Evolutionary conservation across 1,139 yeast species (phyloP).

Genomic region (Waltiozyma sp.): DNA sequence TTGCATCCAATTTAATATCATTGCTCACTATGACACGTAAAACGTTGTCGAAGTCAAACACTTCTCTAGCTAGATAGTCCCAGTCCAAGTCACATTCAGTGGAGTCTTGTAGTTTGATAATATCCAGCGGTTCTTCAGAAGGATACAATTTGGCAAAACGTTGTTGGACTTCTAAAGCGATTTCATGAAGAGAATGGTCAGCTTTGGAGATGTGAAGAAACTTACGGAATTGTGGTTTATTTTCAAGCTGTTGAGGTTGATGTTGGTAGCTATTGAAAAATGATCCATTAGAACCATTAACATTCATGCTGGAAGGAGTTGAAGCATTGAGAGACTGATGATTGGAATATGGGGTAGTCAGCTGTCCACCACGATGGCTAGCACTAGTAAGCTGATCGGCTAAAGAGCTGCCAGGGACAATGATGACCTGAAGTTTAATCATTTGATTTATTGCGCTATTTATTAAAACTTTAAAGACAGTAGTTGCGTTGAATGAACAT

Average conservation of each 20-base stretch:
- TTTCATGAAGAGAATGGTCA: conserved; percentile 30
- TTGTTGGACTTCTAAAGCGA: conserved; percentile 37
- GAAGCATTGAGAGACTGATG: conserved; percentile 2
- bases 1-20: conserved; percentile 20
- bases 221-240: conserved; percentile 25
- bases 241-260: neutral
- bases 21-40: conserved; percentile 43
- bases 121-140: conserved; percentile 37
- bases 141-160: conserved; percentile 58
- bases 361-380: too few species aligned
- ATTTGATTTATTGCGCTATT: conserved; percentile 15
- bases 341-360: conserved; percentile 6
- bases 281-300: neutral
- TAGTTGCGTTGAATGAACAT: too few species aligned
- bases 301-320: conserved; percentile 10
- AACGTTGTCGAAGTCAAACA: conserved; percentile 44
- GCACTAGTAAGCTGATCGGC: neutral
- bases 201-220: conserved; percentile 53
- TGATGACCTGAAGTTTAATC: conserved; percentile 30
- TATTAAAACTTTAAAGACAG: too few species aligned
- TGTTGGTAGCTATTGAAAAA: neutral
- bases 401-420: conserved; percentile 27
- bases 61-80: conserved; percentile 53
- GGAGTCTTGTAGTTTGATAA: conserved; percentile 51
- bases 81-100: conserved; percentile 69